phyloP scores from a whole-genome alignment of 2,329 filamentous ascomycete genomes.

The Trichophyton verrucosum region DNA sequence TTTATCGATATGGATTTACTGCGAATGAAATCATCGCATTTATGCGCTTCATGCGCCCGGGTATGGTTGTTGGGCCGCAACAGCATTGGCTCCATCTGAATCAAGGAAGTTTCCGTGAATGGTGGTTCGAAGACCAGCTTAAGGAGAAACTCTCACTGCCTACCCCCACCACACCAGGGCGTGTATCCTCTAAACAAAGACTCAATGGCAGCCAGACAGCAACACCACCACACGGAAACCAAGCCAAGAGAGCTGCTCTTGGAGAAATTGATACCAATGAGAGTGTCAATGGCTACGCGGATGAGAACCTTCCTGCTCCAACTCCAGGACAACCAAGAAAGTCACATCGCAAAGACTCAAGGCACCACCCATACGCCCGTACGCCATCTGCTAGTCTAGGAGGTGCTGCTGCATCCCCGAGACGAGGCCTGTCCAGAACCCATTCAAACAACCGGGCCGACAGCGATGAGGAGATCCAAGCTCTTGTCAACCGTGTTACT shows the following conservation, averaged over 20 bases:
- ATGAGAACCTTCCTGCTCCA: constrained; percentile 86
- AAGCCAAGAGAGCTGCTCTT: constrained; percentile 69
- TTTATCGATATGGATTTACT: constrained; percentile 93
- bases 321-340: constrained; percentile 94
- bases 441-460: constrained; percentile 38
- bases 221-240: constrained; percentile 70
- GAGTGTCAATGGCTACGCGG: constrained; percentile 35
- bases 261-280: constrained; percentile 85
- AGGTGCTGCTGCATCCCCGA: constrained; percentile 8
- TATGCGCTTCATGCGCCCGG: constrained; percentile 97
- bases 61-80: constrained; percentile 97
- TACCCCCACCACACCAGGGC: constrained; percentile 42
- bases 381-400: constrained; percentile 37
- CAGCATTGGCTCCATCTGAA: constrained; percentile 99
- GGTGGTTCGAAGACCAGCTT: constrained; percentile 73
- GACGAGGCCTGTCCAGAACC: not conserved
- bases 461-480: constrained; percentile 71
- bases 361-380: constrained; percentile 60
- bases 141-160: constrained; percentile 59
- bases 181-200: constrained; percentile 43
- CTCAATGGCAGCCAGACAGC: constrained; percentile 53
- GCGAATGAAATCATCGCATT: constrained; percentile 95
- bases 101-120: constrained; percentile 93
- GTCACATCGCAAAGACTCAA: constrained; percentile 60
- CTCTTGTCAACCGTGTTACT: constrained; percentile 50